Base-by-base conservation (phyloP, 257 asterid genomes). In the Mitragyna speciosa region DNA sequence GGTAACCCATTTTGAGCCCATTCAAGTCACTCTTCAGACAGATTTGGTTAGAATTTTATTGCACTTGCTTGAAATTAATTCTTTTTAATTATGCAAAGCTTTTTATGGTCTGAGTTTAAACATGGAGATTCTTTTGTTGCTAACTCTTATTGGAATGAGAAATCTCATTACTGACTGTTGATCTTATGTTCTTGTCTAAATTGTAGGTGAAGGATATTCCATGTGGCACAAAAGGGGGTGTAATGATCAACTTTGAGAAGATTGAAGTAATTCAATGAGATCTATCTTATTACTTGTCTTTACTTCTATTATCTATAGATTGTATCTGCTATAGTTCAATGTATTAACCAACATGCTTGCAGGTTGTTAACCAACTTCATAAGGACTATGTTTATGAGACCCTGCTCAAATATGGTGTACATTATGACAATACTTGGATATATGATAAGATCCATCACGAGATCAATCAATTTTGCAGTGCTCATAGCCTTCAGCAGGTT, bases 191-290 rank as follows among this genome's bases (percentile, higher is more conserved):
- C 12, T 76, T 30, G 79, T 77, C 47, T 84, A 56, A 80, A 84
- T 72, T 82, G 88, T 88, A 95, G 99, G 99, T 94, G 86, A 91
- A 97, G 83, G 95, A 96, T 88, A 94, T 96, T 72, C 99, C 98
- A 49, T 96, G 99, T 83, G 99, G 99, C 65, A 96, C 99, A 80
- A 96, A 94, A 90, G 99, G 99, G 47, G 99, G 99, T 31, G 99
- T 96, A 61, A 92, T 96, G 99, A 96, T 83, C 73, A 89, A 82
- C 87, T 96, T 96, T 85, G 99, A 90, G 88, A 96, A 94, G 90
- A 90, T 96, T 77, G 99, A 96, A 85, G 99, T 93, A 90, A 83
- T 76, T 24, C n/a, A 14, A 63, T 59, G 20, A 66, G 63, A 30
- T 65, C 75, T 41, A 17, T 2, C 75, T 75, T 15, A 48, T 64